These are phyloP conservation scores for Striga hermonthica DNA, from an alignment of 305 asterid genomes.

Conservation along the genomic window DNA sequence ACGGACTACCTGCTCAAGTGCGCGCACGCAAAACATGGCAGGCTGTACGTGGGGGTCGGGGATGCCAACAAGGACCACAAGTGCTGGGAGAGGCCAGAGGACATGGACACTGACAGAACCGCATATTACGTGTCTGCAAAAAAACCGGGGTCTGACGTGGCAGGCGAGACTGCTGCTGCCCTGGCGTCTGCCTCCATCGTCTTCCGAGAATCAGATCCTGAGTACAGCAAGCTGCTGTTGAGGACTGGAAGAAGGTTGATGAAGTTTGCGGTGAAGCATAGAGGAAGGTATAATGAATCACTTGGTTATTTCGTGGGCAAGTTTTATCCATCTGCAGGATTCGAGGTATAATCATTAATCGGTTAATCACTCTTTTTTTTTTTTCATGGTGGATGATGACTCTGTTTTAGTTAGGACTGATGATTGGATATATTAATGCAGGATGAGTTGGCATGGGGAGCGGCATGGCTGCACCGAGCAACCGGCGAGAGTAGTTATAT, in stretches of 20 bases:
- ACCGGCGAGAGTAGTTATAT: slow-evolving; percentile 56
- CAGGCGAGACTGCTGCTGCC: slow-evolving; percentile 93
- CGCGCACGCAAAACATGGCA: slow-evolving; percentile 59
- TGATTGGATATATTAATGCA: slow-evolving; percentile 6
- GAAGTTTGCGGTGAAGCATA: slow-evolving; percentile 62
- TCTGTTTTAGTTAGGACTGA: no score
- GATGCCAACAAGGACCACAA: slow-evolving; percentile 77
- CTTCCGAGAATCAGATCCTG: slow-evolving; percentile 49
- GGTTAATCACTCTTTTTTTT: no score
- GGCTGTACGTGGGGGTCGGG: slow-evolving; percentile 82
- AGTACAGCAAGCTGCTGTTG: slow-evolving; percentile 52
- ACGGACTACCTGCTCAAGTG: slow-evolving; percentile 86
- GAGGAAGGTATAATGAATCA: slow-evolving; percentile 36
- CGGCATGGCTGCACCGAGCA: slow-evolving; percentile 79
- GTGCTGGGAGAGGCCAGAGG: slow-evolving; percentile 98
- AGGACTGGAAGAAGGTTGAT: slow-evolving; percentile 56
- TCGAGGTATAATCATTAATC: no score
- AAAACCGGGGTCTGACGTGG: slow-evolving; percentile 91
- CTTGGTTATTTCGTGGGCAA: no score
- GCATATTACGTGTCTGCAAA: slow-evolving; percentile 53
- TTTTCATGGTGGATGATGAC: no score
- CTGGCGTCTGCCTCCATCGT: slow-evolving; percentile 89
- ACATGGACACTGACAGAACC: slow-evolving; percentile 68
- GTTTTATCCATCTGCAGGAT: no score
- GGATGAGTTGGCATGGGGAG: slow-evolving; percentile 95